These are phyloP conservation scores for Alternaria viburni DNA, from an alignment of 2,329 filamentous ascomycete species.

Conservation along the genomic window DNA sequence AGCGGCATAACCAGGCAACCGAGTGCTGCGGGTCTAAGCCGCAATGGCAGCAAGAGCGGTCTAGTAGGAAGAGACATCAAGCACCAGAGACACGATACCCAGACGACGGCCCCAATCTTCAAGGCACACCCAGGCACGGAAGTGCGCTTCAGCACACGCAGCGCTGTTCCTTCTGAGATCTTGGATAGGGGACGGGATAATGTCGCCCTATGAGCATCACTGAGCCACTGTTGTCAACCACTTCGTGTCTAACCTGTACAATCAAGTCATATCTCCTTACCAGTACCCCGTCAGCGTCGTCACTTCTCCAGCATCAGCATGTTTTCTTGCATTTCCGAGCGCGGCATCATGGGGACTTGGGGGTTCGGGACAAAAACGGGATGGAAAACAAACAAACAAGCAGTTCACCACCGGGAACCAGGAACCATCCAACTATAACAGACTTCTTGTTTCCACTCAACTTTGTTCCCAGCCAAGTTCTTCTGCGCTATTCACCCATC, in stretches of 20 bases:
- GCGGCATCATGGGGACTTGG: neutral
- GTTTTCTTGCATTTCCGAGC: neutral
- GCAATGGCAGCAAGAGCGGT: slow-evolving; percentile 18
- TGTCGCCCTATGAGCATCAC: slow-evolving; percentile 19
- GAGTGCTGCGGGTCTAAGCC: slow-evolving; percentile 15
- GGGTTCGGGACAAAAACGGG: neutral
- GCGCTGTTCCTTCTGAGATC: slow-evolving; percentile 48
- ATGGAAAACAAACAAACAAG: neutral
- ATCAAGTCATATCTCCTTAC: neutral
- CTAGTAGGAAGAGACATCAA: slow-evolving; percentile 42
- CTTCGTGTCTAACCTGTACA: neutral
- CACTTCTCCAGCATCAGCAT: neutral
- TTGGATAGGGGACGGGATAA: slow-evolving; percentile 40
- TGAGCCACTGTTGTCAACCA: neutral
- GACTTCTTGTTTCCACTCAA: neutral
- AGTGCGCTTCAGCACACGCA: slow-evolving; percentile 47
- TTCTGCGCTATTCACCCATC: neutral
- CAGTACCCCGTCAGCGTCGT: slow-evolving; percentile 6
- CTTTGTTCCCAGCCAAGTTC: neutral
- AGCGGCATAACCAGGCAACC: slow-evolving; percentile 8
- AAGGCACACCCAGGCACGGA: slow-evolving; percentile 49
- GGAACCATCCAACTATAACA: neutral
- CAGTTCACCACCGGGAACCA: neutral
- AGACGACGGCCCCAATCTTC: slow-evolving; percentile 51
- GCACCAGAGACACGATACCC: slow-evolving; percentile 44